These are phyloP conservation scores for Craterostigma plantagineum DNA, from an alignment of 257 asterid species.

Conservation along the genomic window DNA sequence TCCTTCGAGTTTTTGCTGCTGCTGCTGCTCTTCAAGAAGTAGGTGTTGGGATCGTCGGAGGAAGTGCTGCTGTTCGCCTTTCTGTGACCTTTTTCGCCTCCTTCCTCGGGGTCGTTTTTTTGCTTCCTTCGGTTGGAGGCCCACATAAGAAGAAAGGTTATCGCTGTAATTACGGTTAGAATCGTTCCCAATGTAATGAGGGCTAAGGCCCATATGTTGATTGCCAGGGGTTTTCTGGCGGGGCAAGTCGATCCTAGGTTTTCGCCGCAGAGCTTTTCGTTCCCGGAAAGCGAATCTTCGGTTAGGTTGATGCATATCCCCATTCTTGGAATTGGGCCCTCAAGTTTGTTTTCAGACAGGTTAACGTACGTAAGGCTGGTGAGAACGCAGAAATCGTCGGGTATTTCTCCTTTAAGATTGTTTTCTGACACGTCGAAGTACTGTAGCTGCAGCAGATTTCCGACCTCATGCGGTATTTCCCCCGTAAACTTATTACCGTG, in stretches of 20 bases:
- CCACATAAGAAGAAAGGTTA: constrained; percentile 28
- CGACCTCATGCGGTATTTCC: constrained; percentile 40
- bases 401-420: constrained; percentile 38
- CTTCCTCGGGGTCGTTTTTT: constrained; percentile 13
- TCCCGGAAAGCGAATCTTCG: constrained; percentile 30
- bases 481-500: constrained; percentile 52
- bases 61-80: constrained; percentile 11
- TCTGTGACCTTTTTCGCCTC: constrained; percentile 18
- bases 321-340: constrained; percentile 45
- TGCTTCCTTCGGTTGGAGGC: constrained; percentile 9
- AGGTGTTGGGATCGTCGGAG: constrained; percentile 44
- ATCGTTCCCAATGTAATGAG: constrained; percentile 23
- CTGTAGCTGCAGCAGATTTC: constrained; percentile 47
- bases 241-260: constrained; percentile 37
- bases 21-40: constrained; percentile 47
- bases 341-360: constrained; percentile 31
- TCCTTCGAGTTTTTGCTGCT: constrained; percentile 73
- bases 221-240: constrained; percentile 13
- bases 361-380: constrained; percentile 22
- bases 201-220: constrained; percentile 31
- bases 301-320: constrained; percentile 52
- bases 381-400: constrained; percentile 35
- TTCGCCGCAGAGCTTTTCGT: constrained; percentile 53
- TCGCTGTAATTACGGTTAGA: constrained; percentile 18
- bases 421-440: constrained; percentile 59